Evolutionary conservation across 495 filamentous ascomycete genomes (phyloP).

Genomic region (Halenospora varia): DNA sequence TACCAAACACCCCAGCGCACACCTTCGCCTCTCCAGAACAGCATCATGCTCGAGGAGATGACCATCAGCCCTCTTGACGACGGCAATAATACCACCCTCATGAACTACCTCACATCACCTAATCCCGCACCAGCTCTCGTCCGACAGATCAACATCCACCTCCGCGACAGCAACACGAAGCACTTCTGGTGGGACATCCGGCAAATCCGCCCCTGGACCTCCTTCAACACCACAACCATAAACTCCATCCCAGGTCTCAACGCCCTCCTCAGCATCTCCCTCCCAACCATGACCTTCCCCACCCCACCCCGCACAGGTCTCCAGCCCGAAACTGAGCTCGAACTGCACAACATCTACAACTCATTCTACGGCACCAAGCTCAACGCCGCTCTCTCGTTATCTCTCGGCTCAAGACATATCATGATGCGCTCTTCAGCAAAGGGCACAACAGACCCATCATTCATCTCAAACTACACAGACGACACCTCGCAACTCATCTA

Average conservation of each 20-base stretch:
- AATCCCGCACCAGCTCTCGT: slow-evolving; percentile 83
- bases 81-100: slow-evolving; percentile 61
- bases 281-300: slow-evolving; percentile 61
- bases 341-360: slow-evolving; percentile 63
- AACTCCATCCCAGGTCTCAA: slow-evolving; percentile 67
- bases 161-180: slow-evolving; percentile 64
- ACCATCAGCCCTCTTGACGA: slow-evolving; percentile 32
- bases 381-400: slow-evolving; percentile 27
- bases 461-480: slow-evolving; percentile 30
- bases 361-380: slow-evolving; percentile 37
- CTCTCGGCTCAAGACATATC: slow-evolving; percentile 21
- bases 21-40: slow-evolving; percentile 31
- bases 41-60: slow-evolving; percentile 23
- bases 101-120: slow-evolving; percentile 70
- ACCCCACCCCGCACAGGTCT: slow-evolving; percentile 43
- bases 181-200: slow-evolving; percentile 96
- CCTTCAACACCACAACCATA: slow-evolving; percentile 71
- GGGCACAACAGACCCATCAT: slow-evolving; percentile 16
- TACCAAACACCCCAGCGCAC: slow-evolving; percentile 39
- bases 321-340: slow-evolving; percentile 69
- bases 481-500: slow-evolving; percentile 27
- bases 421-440: slow-evolving; percentile 24
- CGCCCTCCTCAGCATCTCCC: slow-evolving; percentile 66
- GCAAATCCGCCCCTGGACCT: slow-evolving; percentile 75
- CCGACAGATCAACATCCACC: slow-evolving; percentile 68